Base-by-base conservation (phyloP, 1,284 basidiomycete genomes). In the Golubevia pallescens region DNA sequence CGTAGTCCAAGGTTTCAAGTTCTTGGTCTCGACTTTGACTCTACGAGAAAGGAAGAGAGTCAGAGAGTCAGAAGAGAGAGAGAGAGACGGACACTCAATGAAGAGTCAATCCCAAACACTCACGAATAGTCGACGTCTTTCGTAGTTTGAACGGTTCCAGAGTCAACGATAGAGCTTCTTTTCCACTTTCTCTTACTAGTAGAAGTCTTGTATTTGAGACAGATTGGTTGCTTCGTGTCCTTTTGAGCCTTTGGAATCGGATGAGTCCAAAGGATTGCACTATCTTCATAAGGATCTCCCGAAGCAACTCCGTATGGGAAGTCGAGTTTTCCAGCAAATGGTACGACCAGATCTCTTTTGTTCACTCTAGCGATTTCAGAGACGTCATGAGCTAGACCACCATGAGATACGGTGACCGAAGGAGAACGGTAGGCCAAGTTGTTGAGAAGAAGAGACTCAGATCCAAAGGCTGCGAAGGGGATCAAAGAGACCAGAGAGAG, bases 11-110 rank as follows among this genome's bases (percentile, higher is more conserved):
- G 90, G 87, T 57, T 86, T 77, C 24, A 91, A 81, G 19, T 87
- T 86, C 1, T 86, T 88, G 0, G 89, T 89, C 71, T 91, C 90
- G 20, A 91, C 89, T 81, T 91, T 91, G 75, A 90, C n/a, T n/a
- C n/a, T n/a, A n/a, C n/a, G 34, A 38, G 34, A 38, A 38, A 5
- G 10, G 34, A 38, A 38, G 34, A 38, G 10, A 38, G 34, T 38
- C 5, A 38, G 34, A 5, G 34, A n/a, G 34, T 10, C 5, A 10
- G 34, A 38, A 5, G 34, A 38, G 34, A 5, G 34, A 10, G 10
- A 38, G 34, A 10, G 34, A 38, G 10, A 5, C 34, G 3, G 5
- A 5, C 34, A 38, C 10, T 10, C 34, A 10, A 38, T n/a, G n/a
- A n/a, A n/a, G n/a, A n/a, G n/a, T n/a, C n/a, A n/a, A n/a, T n/a